Evolutionary conservation across 352 stramenopile species (phyloP).

Genomic region (Globisporangium canariense): DNA sequence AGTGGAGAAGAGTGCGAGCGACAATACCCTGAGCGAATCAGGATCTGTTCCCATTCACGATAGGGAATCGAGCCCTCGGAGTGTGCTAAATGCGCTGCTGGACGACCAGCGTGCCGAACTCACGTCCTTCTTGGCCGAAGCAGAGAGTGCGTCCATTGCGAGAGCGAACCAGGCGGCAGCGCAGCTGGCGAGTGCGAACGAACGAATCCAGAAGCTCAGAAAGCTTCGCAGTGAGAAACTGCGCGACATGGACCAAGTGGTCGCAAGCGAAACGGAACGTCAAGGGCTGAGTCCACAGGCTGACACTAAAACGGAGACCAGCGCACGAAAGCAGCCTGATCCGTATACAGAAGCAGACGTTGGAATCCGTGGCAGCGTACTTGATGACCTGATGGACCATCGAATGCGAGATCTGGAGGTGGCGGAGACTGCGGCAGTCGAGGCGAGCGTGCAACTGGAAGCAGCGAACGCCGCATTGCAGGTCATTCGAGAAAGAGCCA

Average conservation of each 20-base stretch:
- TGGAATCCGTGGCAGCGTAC: not conserved
- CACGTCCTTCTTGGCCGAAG: not conserved
- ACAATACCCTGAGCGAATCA: not conserved
- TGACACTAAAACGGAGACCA: not conserved
- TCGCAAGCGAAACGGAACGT: not conserved
- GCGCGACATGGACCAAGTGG: not conserved
- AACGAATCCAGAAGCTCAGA: not conserved
- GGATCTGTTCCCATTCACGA: not conserved
- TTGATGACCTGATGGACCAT: not conserved
- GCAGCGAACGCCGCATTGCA: not conserved
- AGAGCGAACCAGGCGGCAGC: not conserved
- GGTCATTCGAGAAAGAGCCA: not conserved
- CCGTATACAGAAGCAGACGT: not conserved
- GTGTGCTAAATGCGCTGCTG: not conserved
- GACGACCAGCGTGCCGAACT: not conserved
- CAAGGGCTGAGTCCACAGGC: not conserved
- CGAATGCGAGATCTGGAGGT: not conserved
- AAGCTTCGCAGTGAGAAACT: not conserved
- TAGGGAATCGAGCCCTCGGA: not conserved
- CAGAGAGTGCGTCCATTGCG: not conserved
- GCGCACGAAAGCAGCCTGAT: not conserved
- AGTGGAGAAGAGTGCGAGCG: not conserved
- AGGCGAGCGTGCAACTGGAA: not conserved
- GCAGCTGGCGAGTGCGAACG: not conserved
- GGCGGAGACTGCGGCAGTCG: not conserved